A percentile compares a stretch with the other conserved stretches of the same genome.
Conservation (phyloP, 768 basidiomycete genomes). For the Leccinum longicurvipes region DNA sequence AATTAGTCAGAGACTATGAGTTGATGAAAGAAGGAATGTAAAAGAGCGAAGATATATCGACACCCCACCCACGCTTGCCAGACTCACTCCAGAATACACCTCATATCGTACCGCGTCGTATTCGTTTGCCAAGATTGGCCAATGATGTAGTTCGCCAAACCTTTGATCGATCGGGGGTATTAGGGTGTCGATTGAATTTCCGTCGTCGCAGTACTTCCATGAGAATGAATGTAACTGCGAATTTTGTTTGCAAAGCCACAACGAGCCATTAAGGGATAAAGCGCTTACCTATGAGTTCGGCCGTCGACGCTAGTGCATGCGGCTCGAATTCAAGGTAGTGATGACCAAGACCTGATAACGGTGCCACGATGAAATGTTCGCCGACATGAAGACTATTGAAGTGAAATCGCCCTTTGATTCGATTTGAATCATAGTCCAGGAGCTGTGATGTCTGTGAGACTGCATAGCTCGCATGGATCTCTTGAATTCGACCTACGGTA, state of each 20-base stretch:
- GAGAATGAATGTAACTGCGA: slow-evolving; percentile 56
- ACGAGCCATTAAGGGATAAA: not conserved
- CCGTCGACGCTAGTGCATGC: slow-evolving; percentile 46
- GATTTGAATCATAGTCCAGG: slow-evolving; percentile 50
- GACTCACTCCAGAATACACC: not conserved
- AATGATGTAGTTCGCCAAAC: slow-evolving; percentile 38
- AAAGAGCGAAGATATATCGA: not conserved
- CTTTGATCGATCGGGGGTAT: slow-evolving; percentile 46
- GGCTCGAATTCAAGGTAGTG: slow-evolving; percentile 55
- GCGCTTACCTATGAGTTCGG: slow-evolving; percentile 49
- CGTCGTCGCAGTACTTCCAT: slow-evolving; percentile 63
- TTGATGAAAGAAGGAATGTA: slow-evolving; percentile 1
- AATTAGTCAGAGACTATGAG: slow-evolving; percentile 1
- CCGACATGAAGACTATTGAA: slow-evolving; percentile 46
- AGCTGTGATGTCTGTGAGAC: slow-evolving; percentile 34
- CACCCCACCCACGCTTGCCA: not conserved
- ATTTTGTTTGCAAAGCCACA: slow-evolving; percentile 9
- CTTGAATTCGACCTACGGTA: slow-evolving; percentile 36
- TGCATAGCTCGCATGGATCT: not conserved
- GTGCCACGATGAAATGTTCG: slow-evolving; percentile 46
- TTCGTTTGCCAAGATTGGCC: slow-evolving; percentile 28
- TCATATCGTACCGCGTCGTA: slow-evolving; percentile 33
- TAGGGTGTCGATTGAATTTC: slow-evolving; percentile 50
- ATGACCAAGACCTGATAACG: slow-evolving; percentile 49
- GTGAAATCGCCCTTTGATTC: slow-evolving; percentile 48